A percentile compares a stretch with the other conserved stretches of the same genome.
Conservation (phyloP, 257 asterid genomes). For the Solanum appendiculatum region DNA sequence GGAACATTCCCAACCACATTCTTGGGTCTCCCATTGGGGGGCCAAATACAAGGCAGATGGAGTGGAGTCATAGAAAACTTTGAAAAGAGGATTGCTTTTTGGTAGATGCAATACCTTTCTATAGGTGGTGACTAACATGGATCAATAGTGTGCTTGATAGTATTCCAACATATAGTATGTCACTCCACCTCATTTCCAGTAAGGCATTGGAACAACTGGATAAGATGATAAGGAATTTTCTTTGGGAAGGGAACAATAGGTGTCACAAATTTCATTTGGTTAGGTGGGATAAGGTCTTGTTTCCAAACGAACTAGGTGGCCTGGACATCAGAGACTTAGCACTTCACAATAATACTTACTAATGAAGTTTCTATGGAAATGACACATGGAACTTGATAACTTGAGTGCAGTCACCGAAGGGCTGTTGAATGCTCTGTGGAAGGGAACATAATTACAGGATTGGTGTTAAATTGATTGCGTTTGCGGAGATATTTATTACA, state of each 20-base stretch:
- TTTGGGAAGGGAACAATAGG: not conserved
- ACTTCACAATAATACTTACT: not conserved
- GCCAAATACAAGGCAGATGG: not conserved
- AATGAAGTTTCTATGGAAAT: not conserved
- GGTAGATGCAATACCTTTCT: not conserved
- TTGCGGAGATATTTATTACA: not conserved
- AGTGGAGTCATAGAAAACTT: not conserved
- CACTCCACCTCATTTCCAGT: not conserved
- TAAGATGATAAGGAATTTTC: no score
- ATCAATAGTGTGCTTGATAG: not conserved
- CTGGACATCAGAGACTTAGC: not conserved
- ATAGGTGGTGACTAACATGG: not conserved
- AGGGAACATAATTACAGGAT: not conserved
- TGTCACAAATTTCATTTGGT: not conserved
- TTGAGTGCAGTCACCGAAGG: not conserved
- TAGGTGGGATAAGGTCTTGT: not conserved
- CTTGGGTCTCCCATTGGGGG: not conserved
- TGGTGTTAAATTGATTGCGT: not conserved
- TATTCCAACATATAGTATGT: not conserved
- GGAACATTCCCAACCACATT: not conserved
- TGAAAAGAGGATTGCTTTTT: not conserved
- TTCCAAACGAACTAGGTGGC: not conserved
- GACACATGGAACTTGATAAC: not conserved
- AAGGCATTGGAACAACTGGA: not conserved
- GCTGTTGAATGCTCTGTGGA: not conserved